phyloP scores from a whole-genome alignment of 1,139 yeast genomes.

The Candida sanyaensis region DNA sequence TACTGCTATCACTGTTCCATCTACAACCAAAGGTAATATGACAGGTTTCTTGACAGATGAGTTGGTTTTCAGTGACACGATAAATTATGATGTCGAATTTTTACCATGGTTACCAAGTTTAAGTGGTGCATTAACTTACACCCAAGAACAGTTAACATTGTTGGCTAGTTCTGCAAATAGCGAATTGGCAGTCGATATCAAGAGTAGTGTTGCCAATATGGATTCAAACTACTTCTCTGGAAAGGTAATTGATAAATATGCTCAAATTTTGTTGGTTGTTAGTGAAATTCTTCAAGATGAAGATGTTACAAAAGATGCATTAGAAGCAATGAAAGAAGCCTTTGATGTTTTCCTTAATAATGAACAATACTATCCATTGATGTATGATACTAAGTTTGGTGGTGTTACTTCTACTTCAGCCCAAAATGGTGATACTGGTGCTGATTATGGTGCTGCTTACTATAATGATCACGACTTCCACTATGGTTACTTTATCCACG shows the following conservation, averaged over 20 bases:
- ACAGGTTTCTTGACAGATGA: constrained; percentile 55
- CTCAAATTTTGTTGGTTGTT: constrained; percentile 66
- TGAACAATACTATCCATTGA: constrained; percentile 57
- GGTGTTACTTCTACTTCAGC: constrained; percentile 71
- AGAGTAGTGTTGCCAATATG: constrained; percentile 45
- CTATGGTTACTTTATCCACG: constrained; percentile 75
- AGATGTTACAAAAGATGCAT: constrained; percentile 47
- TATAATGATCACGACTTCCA: constrained; percentile 86
- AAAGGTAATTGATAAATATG: constrained; percentile 73
- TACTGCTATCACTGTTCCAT: constrained; percentile 53
- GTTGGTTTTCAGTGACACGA: constrained; percentile 51
- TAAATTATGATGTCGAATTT: constrained; percentile 53
- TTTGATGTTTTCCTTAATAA: constrained; percentile 51
- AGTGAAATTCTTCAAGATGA: constrained; percentile 60
- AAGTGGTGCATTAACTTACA: constrained; percentile 39
- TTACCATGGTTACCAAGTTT: constrained; percentile 56
- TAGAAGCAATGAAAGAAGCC: constrained; percentile 54
- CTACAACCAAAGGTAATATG: constrained; percentile 71
- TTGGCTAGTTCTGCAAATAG: constrained; percentile 57
- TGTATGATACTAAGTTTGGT: constrained; percentile 66
- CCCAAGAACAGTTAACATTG: constrained; percentile 50
- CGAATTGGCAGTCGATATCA: constrained; percentile 61
- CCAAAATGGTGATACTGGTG: constrained; percentile 45
- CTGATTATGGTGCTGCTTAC: constrained; percentile 60
- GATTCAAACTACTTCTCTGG: constrained; percentile 67